Base-by-base conservation (phyloP, 129 eudicot species). In the Flaveria sonorensis region DNA sequence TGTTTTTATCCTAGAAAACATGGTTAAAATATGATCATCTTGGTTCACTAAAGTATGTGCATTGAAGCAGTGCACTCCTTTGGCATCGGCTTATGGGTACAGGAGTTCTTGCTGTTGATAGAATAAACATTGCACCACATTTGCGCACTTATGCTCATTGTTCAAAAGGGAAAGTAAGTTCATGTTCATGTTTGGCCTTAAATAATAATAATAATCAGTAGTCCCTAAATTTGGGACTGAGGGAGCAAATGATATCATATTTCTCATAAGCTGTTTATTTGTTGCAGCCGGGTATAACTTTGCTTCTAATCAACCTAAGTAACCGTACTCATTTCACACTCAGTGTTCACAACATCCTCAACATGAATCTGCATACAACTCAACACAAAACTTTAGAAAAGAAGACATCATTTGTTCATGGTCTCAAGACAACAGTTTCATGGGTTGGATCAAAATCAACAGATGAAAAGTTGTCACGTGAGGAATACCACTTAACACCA, bases 81-180 rank as follows among this genome's bases (percentile, higher is more conserved):
- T 94, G 96, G 96, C 81, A 88, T 68, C 89, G 88, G 42, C 92
- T 91, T 72, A 95, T 95, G 99, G 99, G 99, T 68, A 82, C 82
- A 71, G 89, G 88, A 60, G 99, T 95, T 77, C 97, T 95, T 78
- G 80, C 81, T 56, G 89, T 89, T 66, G 76, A 80, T 70, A 89
- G 87, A 74, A 78, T 73, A 78, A 75, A 79, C 51, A 84, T 88
- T 15, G 83, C 93, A 53, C 92, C 96, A 62, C 78, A 87, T 85
- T 74, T 94, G 78, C 93, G 97, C 55, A 84, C 93, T 24, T 91
- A 95, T 55, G 99, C 92, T 52, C 99, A 95, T 86, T 95, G 99
- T 65, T 70, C 97, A 19, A 91, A 89, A 86, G 91, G 89, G 79
- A 84, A 90, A 77, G 99, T 95, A 83, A 83, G 96, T 47, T 42